Conservation (phyloP, 768 basidiomycete genomes). For the Suillus fuscotomentosus region DNA sequence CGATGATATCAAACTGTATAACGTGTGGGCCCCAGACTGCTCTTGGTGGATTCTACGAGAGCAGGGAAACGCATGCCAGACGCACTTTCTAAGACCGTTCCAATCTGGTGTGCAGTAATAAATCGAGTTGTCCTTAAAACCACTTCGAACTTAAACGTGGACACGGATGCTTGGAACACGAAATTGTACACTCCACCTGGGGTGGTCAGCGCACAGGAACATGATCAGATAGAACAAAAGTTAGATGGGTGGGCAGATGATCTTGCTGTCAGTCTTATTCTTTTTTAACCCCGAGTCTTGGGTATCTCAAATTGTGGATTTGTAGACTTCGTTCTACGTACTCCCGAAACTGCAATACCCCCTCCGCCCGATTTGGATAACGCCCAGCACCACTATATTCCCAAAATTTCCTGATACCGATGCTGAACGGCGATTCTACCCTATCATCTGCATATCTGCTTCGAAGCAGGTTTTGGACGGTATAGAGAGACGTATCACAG, state of each 20-base stretch:
- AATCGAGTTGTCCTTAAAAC: conserved; percentile 55
- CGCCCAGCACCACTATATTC: conserved; percentile 61
- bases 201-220: conserved; percentile 72
- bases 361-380: conserved; percentile 87
- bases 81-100: conserved; percentile 89
- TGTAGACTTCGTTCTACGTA: conserved; percentile 70
- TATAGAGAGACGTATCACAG: conserved; percentile 57
- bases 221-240: conserved; percentile 66
- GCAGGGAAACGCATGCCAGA: conserved; percentile 94
- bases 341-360: conserved; percentile 62
- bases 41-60: conserved; percentile 91
- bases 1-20: conserved; percentile 3
- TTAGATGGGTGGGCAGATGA: conserved; percentile 69
- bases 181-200: conserved; percentile 70
- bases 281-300: not conserved
- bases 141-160: not conserved
- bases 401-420: conserved; percentile 31
- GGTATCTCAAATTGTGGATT: not conserved
- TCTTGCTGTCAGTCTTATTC: conserved; percentile 53
- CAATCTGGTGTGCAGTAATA: conserved; percentile 91
- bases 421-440: conserved; percentile 42
- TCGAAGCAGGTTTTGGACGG: conserved; percentile 67
- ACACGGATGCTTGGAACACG: conserved; percentile 47
- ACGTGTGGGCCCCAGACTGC: conserved; percentile 44
- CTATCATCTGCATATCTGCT: conserved; percentile 85